Base-by-base conservation (phyloP, 83 land plant genomes). In the Thuja plicata region DNA sequence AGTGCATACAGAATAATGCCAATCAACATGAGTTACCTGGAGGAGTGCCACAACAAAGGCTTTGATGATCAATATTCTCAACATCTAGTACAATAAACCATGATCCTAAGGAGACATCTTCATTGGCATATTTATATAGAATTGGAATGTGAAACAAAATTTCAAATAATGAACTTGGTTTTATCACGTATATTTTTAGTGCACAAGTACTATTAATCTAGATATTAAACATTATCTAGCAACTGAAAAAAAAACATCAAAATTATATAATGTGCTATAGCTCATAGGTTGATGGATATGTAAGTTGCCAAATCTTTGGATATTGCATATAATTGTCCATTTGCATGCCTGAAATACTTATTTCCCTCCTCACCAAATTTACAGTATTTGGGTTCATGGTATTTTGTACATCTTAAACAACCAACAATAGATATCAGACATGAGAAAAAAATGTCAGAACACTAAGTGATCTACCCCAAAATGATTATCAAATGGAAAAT, bases 381-480 rank as follows among this genome's bases (percentile, higher is more conserved):
- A 93, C 94, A 94, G 40, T 93, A 89, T 70, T 94, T 95, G 19
- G 96, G 96, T 92, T 94, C 95, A 87, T 92, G 94, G 87, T 94
- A 94, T 74, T 89, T 94, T 34, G 91, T 93, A 80, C 95, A 94
- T 88, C 95, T 94, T 86, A 71, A 82, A n/a, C 79, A 90, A 21
- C 52, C 48, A 76, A 43, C 79, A 83, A 76, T 3, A 48, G 21
- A 32, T 60, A 55, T 86, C 52, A 86, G 41, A 80, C 43, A 78
- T n/a, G 83, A 81, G 62, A 90, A 81, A 66, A 66, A 46, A 74
- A 81, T 8, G 45, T 37, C 38, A 71, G 21, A 43, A 32, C 24
- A 52, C n/a, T 5, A 30, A 4, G 79, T 40, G 27, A 79, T 79
- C 37, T 40, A 38, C 24, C 21, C 24, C 41, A 78, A 38, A 78